phyloP scores from a whole-genome alignment of 164 flowering plant species.

The Vitis rotundifolia region DNA sequence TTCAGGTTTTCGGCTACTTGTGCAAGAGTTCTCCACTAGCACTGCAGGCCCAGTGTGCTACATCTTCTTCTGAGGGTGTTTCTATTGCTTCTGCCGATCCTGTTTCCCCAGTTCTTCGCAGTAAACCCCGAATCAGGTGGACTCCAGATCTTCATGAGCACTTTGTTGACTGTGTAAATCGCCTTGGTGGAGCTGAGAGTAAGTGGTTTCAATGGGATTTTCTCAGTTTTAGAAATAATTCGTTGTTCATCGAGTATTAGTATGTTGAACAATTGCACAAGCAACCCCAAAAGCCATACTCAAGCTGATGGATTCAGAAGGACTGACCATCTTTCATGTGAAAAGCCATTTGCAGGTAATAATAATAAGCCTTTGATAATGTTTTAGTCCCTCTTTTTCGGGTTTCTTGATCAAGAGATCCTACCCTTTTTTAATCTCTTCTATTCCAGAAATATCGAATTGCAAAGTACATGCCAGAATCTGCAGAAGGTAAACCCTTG shows the following conservation, averaged over 20 bases:
- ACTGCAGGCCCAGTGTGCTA: too few relatives aligned
- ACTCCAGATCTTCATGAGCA: constrained; percentile 83
- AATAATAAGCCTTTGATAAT: constrained; percentile 1
- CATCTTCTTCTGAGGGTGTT: too few relatives aligned
- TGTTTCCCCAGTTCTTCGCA: too few relatives aligned
- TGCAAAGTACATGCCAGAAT: constrained; percentile 72
- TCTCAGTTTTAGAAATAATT: neutral
- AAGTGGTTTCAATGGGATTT: constrained; percentile 24
- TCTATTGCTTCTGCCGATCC: too few relatives aligned
- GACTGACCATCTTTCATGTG: constrained; percentile 86
- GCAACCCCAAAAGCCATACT: constrained; percentile 94
- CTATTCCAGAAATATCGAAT: constrained; percentile 77
- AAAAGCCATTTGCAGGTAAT: constrained; percentile 91
- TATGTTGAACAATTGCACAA: constrained; percentile 37
- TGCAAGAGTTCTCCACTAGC: too few relatives aligned
- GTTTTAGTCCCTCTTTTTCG: neutral
- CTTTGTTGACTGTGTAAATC: constrained; percentile 82
- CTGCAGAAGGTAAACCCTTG: constrained; percentile 47
- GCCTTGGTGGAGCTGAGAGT: constrained; percentile 96
- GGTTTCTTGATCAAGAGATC: too few relatives aligned
- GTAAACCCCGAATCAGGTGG: constrained; percentile 36
- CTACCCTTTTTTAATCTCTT: neutral
- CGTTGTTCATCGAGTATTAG: constrained; percentile 3
- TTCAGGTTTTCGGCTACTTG: too few relatives aligned
- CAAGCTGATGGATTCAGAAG: constrained; percentile 81